Conservation (phyloP, 1,284 basidiomycete species). For the Phenoliferia sp. region DNA sequence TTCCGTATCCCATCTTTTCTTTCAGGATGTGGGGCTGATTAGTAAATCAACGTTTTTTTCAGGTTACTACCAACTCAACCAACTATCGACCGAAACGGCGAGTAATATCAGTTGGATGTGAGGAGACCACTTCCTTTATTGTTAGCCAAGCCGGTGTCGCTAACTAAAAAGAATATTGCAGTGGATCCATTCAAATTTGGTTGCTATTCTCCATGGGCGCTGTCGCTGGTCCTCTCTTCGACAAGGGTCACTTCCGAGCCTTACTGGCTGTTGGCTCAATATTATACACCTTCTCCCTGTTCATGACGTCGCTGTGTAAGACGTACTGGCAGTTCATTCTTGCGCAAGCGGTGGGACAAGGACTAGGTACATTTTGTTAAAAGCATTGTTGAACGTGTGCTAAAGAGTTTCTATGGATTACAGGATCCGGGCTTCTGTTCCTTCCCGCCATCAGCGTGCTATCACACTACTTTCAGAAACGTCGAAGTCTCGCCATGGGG, state of each 20-base stretch:
- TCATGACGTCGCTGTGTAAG: slow-evolving; percentile 7
- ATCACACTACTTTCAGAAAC: neutral
- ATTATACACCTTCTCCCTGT: neutral
- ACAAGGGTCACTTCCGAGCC: neutral
- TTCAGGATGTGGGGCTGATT: too few relatives aligned
- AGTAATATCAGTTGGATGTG: neutral
- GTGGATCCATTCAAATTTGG: neutral
- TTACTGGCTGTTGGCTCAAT: neutral
- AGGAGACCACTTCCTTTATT: neutral
- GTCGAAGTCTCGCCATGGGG: neutral
- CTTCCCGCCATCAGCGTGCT: neutral
- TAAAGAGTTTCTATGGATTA: too few relatives aligned
- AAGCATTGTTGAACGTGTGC: neutral
- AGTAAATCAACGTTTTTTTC: neutral
- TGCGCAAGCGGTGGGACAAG: slow-evolving; percentile 2
- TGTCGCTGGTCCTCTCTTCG: neutral
- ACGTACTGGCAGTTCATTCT: slow-evolving; percentile 10
- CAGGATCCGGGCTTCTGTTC: neutral
- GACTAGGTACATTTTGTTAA: neutral
- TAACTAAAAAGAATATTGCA: neutral
- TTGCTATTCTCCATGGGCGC: neutral
- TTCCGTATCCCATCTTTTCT: neutral
- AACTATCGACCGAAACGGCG: neutral
- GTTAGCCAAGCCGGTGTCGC: neutral
- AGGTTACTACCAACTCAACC: neutral